Evolutionary conservation across 73 alveolate genomes (phyloP), one percentile per base, ranked within the genome.

Genomic region (Stentor roeselii): DNA sequence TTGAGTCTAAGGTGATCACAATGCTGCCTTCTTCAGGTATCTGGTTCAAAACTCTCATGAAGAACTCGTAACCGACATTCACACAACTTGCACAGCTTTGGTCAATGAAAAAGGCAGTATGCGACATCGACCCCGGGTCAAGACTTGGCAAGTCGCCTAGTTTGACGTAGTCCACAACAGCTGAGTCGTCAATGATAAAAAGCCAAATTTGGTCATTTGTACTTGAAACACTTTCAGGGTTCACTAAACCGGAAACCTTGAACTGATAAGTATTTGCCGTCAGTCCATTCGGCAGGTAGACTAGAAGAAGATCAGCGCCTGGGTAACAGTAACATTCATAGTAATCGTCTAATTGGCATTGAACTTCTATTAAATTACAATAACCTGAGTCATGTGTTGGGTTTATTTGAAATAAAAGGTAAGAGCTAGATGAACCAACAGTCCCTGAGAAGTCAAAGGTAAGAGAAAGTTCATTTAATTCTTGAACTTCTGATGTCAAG

Each of bases 21-120:
- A 86, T 83, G 31, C 40, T 39, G 27, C 92, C 92, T 58, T 86
- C 84, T 36, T 59, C 76, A 3, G 88, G 50, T 6, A 86, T 82
- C 34, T 58, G 74, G 37, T 86, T 58, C 6, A 59, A 61, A n/a
- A 60, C 39, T 3, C 76, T 84, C 36, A 86, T 83, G 32, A 3
- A 35, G 39, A 86, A 83, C 36, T 36, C 80, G 35, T 86, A 86
- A 3, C 39, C 61, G 59, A 86, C 91, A 83, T 86, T 41, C n/a
- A 35, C 78, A 35, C 15, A n/a, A 15, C 3, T 40, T 76, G 74
- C 60, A n/a, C 39, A 39, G n/a, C 39, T 76, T 76, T 76, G 60
- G 39, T 76, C 74, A n/a, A 41, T 41, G 15, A 36, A 15, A 34
- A 15, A 15, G 6, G 6, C 78, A 14, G 59, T 14, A 39, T 76